Evolutionary conservation across 352 stramenopile species (phyloP).

Genomic region (Thraustochytrium sp.): DNA sequence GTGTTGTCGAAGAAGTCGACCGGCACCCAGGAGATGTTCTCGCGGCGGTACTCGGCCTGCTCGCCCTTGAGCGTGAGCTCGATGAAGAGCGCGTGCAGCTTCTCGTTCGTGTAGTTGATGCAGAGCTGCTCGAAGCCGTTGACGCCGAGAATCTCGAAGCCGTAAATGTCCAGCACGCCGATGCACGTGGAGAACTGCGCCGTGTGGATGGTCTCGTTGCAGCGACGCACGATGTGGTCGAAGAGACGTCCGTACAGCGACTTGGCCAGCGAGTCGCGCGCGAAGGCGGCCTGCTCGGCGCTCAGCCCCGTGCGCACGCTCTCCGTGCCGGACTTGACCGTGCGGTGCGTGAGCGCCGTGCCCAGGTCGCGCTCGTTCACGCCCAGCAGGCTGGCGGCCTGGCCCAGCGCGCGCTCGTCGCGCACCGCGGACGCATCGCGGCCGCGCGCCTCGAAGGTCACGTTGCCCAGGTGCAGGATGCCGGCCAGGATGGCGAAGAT

Average conservation of each 20-base stretch:
- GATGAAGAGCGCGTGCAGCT: conserved; percentile 79
- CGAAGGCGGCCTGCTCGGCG: conserved; percentile 38
- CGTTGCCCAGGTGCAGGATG: conserved; percentile 87
- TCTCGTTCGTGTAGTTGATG: conserved; percentile 86
- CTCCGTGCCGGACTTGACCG: conserved; percentile 45
- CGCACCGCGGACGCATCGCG: background rate
- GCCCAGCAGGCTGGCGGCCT: conserved; percentile 36
- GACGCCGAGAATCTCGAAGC: conserved; percentile 80
- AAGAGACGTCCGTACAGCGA: conserved; percentile 81
- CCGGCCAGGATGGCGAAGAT: conserved; percentile 85
- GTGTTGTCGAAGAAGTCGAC: conserved; percentile 84
- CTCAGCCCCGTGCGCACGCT: conserved; percentile 47
- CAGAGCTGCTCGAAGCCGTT: conserved; percentile 85
- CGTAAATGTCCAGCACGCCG: conserved; percentile 82
- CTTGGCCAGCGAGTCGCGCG: conserved; percentile 68
- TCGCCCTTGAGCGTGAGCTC: conserved; percentile 79
- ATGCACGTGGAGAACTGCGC: conserved; percentile 57
- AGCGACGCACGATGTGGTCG: conserved; percentile 71
- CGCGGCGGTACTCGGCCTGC: conserved; percentile 74
- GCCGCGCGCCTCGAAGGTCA: conserved; percentile 70
- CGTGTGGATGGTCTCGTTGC: conserved; percentile 68
- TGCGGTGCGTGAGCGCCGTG: conserved; percentile 39
- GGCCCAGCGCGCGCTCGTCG: background rate
- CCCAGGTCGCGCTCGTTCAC: conserved; percentile 16
- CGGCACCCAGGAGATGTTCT: conserved; percentile 84